A percentile compares a stretch with the other conserved stretches of the same genome.
phyloP scores from a whole-genome alignment of 805 yeast genomes.

The Wickerhamiella lipophila region DNA sequence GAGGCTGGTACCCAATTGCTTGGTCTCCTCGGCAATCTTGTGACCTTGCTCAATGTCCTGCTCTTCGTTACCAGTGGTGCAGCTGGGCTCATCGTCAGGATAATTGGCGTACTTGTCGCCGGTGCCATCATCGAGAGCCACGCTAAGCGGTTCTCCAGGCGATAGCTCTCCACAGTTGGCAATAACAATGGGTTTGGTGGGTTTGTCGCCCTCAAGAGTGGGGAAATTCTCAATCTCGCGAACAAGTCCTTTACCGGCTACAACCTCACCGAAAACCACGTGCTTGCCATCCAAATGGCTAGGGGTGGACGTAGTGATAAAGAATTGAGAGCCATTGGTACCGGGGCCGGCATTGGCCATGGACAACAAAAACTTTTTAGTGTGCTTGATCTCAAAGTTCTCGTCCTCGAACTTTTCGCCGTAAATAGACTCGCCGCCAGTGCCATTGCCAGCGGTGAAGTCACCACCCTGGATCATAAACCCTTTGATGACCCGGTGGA shows the following conservation, averaged over 20 bases:
- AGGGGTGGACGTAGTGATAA: conserved; percentile 78
- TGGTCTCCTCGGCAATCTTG: conserved; percentile 50
- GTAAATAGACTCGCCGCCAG: conserved; percentile 80
- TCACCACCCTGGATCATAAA: conserved; percentile 95
- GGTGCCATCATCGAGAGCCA: conserved; percentile 51
- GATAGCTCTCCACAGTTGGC: conserved; percentile 61
- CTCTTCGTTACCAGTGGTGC: conserved; percentile 38
- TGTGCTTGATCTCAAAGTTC: conserved; percentile 58
- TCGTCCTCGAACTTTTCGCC: conserved; percentile 70
- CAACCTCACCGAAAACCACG: conserved; percentile 87
- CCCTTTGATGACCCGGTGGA: conserved; percentile 76
- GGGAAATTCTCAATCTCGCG: conserved; percentile 62
- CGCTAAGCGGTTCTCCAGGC: conserved; percentile 37
- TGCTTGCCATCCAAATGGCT: conserved; percentile 91
- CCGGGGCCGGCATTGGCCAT: conserved; percentile 99
- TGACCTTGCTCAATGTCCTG: conserved; percentile 43
- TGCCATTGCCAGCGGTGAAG: conserved; percentile 74
- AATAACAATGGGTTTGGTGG: conserved; percentile 56
- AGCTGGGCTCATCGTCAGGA: conserved; percentile 58
- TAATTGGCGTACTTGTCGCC: conserved; percentile 74
- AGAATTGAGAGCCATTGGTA: conserved; percentile 96
- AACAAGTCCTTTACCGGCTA: conserved; percentile 71
- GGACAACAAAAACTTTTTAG: conserved; percentile 69
- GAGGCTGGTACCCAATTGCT: conserved; percentile 63
- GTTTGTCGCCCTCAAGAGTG: conserved; percentile 58